phyloP scores from a whole-genome alignment of 371 early-diverging fungal genomes.

The Paramicrosporidium saccamoebae region DNA sequence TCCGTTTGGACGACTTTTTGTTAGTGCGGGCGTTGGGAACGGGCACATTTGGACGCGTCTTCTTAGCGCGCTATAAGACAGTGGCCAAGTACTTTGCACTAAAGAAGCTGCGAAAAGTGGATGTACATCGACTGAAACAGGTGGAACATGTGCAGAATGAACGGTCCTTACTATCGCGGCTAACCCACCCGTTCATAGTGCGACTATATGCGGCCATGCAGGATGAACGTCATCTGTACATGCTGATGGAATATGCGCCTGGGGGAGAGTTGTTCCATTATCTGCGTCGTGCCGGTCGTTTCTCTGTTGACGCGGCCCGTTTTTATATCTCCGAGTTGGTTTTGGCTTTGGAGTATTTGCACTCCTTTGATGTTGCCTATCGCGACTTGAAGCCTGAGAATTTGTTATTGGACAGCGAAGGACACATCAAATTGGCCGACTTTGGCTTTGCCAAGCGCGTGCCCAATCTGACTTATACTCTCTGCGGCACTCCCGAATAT shows the following conservation, averaged over 20 bases:
- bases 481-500: slow-evolving; percentile 81
- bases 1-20: slow-evolving; percentile 26
- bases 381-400: slow-evolving; percentile 54
- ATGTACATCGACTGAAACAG: slow-evolving; percentile 45
- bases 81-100: slow-evolving; percentile 66
- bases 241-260: slow-evolving; percentile 85
- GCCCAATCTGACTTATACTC: slow-evolving; percentile 33
- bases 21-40: slow-evolving; percentile 58
- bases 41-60: slow-evolving; percentile 95
- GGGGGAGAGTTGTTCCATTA: slow-evolving; percentile 89
- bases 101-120: slow-evolving; percentile 77
- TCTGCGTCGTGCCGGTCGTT: slow-evolving; percentile 47
- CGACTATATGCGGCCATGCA: slow-evolving; percentile 63
- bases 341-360: slow-evolving; percentile 43
- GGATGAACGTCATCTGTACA: slow-evolving; percentile 48
- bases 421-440: slow-evolving; percentile 57
- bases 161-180: slow-evolving; percentile 51
- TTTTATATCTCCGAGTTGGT: slow-evolving; percentile 66
- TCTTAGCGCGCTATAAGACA: slow-evolving; percentile 19
- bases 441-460: slow-evolving; percentile 48
- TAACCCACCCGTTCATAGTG: slow-evolving; percentile 80
- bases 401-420: slow-evolving; percentile 27
- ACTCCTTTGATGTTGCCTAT: slow-evolving; percentile 50
- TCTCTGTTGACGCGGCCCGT: slow-evolving; percentile 24
- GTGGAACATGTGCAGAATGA: slow-evolving; percentile 88